These are phyloP conservation scores for Blastocystis sp. DNA, from an alignment of 352 stramenopile species.

Conservation along the genomic window DNA sequence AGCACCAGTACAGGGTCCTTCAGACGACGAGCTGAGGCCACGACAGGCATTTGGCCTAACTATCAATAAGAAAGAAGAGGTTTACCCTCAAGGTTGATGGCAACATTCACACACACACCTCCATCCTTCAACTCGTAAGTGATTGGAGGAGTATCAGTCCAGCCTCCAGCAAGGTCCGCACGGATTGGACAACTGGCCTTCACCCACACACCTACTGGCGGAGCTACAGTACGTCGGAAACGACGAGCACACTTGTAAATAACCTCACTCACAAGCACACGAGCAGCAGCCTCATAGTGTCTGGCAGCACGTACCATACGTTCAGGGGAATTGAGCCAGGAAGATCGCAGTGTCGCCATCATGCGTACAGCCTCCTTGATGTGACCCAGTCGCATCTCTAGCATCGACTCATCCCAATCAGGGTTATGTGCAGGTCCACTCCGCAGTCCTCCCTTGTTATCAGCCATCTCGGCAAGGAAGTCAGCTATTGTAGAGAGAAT, in stretches of 20 bases:
- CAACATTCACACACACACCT: slow-evolving; percentile 68
- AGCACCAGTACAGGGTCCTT: slow-evolving; percentile 60
- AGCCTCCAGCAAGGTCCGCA: slow-evolving; percentile 73
- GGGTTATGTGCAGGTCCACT: slow-evolving; percentile 57
- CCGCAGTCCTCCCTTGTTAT: slow-evolving; percentile 45
- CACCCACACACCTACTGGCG: slow-evolving; percentile 58
- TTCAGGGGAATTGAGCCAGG: slow-evolving; percentile 49
- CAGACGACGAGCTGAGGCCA: slow-evolving; percentile 37
- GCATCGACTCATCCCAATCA: slow-evolving; percentile 53
- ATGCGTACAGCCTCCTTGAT: slow-evolving; percentile 27
- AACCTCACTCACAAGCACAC: slow-evolving; percentile 49
- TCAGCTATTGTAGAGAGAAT: slow-evolving; percentile 60
- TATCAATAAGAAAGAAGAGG: not conserved
- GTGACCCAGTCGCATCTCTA: slow-evolving; percentile 10
- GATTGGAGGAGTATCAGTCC: slow-evolving; percentile 75
- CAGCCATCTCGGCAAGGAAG: slow-evolving; percentile 57
- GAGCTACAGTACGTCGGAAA: slow-evolving; percentile 22
- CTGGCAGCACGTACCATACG: slow-evolving; percentile 60
- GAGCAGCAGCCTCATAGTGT: slow-evolving; percentile 62
- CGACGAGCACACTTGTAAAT: slow-evolving; percentile 58
- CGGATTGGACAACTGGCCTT: slow-evolving; percentile 68
- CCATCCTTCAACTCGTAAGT: slow-evolving; percentile 69
- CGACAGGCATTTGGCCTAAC: slow-evolving; percentile 29
- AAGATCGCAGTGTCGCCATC: slow-evolving; percentile 44
- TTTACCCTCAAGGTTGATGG: slow-evolving; percentile 59